These are phyloP conservation scores for Dunaliella primolecta DNA, from an alignment of 139 green algal genomes.

Conservation along the genomic window DNA sequence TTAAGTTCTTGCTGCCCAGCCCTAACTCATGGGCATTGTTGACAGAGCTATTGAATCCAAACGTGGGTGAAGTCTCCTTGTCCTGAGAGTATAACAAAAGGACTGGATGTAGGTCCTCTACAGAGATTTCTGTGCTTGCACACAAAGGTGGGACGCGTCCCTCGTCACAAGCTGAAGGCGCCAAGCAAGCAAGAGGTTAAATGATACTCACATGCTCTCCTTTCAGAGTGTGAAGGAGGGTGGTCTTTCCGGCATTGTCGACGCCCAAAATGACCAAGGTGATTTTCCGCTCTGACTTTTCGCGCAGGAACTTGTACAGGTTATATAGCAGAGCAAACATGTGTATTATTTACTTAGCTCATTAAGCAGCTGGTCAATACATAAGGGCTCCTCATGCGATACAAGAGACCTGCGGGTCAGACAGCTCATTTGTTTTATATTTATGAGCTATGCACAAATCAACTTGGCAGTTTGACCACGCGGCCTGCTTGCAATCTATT, in stretches of 20 bases:
- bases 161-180: neutral
- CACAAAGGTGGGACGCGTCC: neutral
- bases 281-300: constrained; percentile 27
- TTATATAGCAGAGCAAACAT: constrained; percentile 38
- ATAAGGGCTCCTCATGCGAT: neutral
- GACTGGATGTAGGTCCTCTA: too few species aligned
- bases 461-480: neutral
- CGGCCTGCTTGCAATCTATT: neutral
- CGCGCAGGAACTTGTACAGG: constrained; percentile 31
- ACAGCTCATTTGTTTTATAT: neutral
- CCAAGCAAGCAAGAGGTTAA: neutral
- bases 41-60: constrained; percentile 44
- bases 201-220: constrained; percentile 19
- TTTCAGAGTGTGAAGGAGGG: constrained; percentile 35
- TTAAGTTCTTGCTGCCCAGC: neutral
- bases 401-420: neutral
- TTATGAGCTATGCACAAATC: neutral
- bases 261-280: constrained; percentile 47
- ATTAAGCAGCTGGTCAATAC: neutral
- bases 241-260: constrained; percentile 58
- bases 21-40: neutral
- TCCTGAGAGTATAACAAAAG: constrained; percentile 14
- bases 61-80: constrained; percentile 42
- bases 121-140: too few species aligned
- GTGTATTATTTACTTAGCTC: neutral